These are phyloP conservation scores for Narthecium ossifragum DNA, from an alignment of 106 monocot species.

Conservation along the genomic window DNA sequence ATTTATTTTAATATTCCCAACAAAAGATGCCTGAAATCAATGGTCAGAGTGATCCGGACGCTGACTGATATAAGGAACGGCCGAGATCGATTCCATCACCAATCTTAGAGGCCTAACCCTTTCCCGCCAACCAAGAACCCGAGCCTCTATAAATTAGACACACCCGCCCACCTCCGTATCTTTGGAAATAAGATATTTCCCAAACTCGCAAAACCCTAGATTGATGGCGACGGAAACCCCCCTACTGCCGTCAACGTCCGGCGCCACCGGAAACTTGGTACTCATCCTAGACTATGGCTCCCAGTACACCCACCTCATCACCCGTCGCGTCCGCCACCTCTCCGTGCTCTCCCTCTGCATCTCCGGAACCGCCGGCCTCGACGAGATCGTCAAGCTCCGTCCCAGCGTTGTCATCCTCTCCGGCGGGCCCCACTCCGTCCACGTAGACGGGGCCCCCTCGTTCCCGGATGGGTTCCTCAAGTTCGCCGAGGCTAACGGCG, in stretches of 20 bases:
- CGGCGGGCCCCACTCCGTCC: conserved; percentile 95
- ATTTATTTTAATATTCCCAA: too few species aligned
- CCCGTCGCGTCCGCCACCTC: conserved; percentile 83
- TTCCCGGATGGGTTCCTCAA: conserved; percentile 81
- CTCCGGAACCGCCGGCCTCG: conserved; percentile 69
- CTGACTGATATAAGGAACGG: too few species aligned
- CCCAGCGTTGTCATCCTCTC: conserved; percentile 75
- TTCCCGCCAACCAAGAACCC: too few species aligned
- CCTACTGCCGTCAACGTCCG: conserved; percentile 11
- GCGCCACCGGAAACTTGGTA: conserved; percentile 45
- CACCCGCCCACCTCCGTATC: too few species aligned
- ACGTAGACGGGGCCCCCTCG: conserved; percentile 54
- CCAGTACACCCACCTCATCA: conserved; percentile 97
- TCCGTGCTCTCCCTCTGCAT: conserved; percentile 82
- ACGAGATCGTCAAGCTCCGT: conserved; percentile 32
- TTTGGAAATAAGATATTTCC: too few species aligned
- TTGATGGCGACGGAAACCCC: conserved; percentile 2
- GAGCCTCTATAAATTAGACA: too few species aligned
- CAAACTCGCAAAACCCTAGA: too few species aligned
- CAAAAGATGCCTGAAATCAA: too few species aligned
- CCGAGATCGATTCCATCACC: too few species aligned
- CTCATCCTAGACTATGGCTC: conserved; percentile 95
- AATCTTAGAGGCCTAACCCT: too few species aligned
- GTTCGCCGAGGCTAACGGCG: conserved; percentile 50
- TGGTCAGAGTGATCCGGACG: too few species aligned